Base-by-base conservation (phyloP, 306 rosid genomes). In the Betula pendula region DNA sequence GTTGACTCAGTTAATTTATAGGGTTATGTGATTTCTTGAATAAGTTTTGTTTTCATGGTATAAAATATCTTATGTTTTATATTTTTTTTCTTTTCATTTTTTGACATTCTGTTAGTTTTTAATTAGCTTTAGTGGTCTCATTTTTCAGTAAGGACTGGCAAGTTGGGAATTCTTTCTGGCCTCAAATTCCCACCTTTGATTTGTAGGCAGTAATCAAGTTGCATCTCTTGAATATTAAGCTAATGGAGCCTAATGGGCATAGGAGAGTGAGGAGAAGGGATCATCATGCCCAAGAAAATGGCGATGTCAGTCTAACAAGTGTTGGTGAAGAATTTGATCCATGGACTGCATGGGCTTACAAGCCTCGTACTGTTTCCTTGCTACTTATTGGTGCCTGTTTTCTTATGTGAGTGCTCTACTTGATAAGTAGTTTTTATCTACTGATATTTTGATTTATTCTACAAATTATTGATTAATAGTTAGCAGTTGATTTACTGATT, bases 271-370 rank as follows among this genome's bases (percentile, higher is more conserved):
- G 74, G 85, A 86, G 85, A 85, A 81, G 75, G 71, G 93, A 89
- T 66, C 45, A 25, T 84, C 48, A 4, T 71, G 78, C 82, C 73
- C 85, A 88, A 76, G 89, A 80, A 89, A 96, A 93, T 70, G 99
- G 97, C 33, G 85, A 80, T 75, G 74, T n/a, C 68, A 86, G 84
- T 84, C 75, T 73, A 49, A 81, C 81, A 44, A 80, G 76, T 80
- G 50, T 73, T 74, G 87, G 87, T 13, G 97, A 92, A 65, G 99
- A 92, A 17, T 83, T 83, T 78, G 99, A 96, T 89, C 99, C 99
- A n/a, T 96, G 99, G 99, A 96, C 99, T 63, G 99, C 99, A 24
- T 96, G 98, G 99, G 98, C 99, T 19, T 96, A 96, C 96, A 92
- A 83, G 91, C 99, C 99, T 75, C 99, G 92, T 17, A 96, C 99